These are phyloP conservation scores for Niveomyces coronatus DNA, from an alignment of 2,329 filamentous ascomycete species.

Conservation along the genomic window DNA sequence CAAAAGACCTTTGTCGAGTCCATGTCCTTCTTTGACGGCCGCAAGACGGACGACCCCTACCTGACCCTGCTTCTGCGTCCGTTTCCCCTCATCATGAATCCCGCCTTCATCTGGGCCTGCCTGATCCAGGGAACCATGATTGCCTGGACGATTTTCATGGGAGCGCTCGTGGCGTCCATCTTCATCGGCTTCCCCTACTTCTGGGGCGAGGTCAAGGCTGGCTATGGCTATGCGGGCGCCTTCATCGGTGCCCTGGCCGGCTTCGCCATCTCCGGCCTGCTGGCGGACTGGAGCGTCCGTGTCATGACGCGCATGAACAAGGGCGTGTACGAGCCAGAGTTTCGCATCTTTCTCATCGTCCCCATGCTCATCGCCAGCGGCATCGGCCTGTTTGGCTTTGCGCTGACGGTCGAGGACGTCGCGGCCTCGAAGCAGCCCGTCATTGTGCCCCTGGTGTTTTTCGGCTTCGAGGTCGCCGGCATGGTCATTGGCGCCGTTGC, in stretches of 20 bases:
- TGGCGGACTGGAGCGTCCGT: conserved; percentile 64
- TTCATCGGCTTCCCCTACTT: conserved; percentile 73
- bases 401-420: conserved; percentile 57
- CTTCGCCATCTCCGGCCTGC: conserved; percentile 61
- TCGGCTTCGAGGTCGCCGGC: conserved; percentile 71
- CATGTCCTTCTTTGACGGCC: conserved; percentile 65
- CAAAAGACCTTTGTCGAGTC: conserved; percentile 50
- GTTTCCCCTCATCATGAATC: conserved; percentile 73
- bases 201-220: conserved; percentile 71
- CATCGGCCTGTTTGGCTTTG: conserved; percentile 77
- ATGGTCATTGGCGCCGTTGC: conserved; percentile 90
- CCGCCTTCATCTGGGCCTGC: conserved; percentile 69
- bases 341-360: conserved; percentile 71
- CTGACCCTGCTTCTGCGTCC: conserved; percentile 57
- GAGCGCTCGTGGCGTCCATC: conserved; percentile 70
- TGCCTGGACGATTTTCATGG: conserved; percentile 91
- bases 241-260: conserved; percentile 76
- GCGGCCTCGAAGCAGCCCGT: conserved; percentile 49
- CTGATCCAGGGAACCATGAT: conserved; percentile 84
- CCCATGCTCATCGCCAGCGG: conserved; percentile 72
- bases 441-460: conserved; percentile 69
- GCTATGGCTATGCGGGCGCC: conserved; percentile 78
- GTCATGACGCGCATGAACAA: conserved; percentile 63
- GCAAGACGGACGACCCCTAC: conserved; percentile 70
- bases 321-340: conserved; percentile 86